Base-by-base conservation (phyloP, 148 eudicot species). In the Chenopodium suecicum region DNA sequence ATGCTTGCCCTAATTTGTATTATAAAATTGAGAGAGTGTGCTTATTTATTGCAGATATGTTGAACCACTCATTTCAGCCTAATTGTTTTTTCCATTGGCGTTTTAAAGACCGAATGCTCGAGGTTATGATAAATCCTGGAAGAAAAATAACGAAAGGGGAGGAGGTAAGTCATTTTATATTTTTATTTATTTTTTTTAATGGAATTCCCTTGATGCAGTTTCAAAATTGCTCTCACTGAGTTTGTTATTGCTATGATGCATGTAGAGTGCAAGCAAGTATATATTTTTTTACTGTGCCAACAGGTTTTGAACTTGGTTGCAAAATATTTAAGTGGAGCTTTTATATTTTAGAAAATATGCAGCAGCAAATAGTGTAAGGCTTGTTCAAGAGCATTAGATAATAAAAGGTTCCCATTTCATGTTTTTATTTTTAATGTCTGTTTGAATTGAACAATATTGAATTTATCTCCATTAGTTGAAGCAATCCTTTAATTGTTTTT, bases 81-180 rank as follows among this genome's bases (percentile, higher is more conserved):
- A 97, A 97, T 90, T 94, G 98, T 79, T 97, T 94, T 85, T 92
- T 94, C 82, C 98, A 97, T 85, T 97, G 99, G 99, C 99, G 99
- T 76, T 97, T 88, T 83, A 97, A 87, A 88, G 99, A 97, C 73
- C 91, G 98, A 74, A 94, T 97, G 99, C 93, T 97, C 82, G 99
- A 94, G 88, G 99, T 97, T 82, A 90, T 97, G 99, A 92, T 91
- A 80, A 94, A 97, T 90, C 95, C 99, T 74, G 98, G 99, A 71
- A 95, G 89, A 82, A 81, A 64, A 82, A 91, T 94, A 69, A 88
- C 78, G 79, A 92, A 88, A 83, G 99, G 99, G 82, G 99, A 97
- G 79, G 99, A 94, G 97, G 99, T 94, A 90, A 79, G 37, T 69
- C 76, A 60, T 46, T 77, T 60, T 73, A 70, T 46, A n/a, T 82